A percentile compares a stretch with the other conserved stretches of the same genome.
Evolutionary conservation across 148 eudicot species (phyloP).

Genomic region (Fagopyrum esculentum): DNA sequence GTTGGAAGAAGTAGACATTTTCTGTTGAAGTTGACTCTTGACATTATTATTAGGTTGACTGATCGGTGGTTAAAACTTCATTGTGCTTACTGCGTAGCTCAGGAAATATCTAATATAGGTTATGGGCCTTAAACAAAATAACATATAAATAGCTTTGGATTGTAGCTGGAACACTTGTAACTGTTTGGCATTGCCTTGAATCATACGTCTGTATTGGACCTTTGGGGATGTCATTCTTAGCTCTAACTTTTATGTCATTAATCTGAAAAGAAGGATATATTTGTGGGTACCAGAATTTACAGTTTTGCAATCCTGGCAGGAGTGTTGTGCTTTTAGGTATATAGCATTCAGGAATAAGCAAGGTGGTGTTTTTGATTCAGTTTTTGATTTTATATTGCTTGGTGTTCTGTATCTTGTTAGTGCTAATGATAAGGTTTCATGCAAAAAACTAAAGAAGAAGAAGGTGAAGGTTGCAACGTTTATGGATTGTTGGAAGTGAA

Average conservation of each 20-base stretch:
- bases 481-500: slow-evolving; percentile 83
- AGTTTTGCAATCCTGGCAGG: no score
- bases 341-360: no score
- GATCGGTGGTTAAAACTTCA: not conserved
- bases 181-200: no score
- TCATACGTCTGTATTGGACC: no score
- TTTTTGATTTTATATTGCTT: not conserved
- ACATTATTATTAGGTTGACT: not conserved
- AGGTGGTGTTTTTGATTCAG: not conserved
- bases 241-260: no score
- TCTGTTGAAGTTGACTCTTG: not conserved
- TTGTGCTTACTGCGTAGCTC: not conserved
- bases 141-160: no score
- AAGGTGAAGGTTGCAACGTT: slow-evolving; percentile 96
- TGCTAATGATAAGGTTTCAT: slow-evolving; percentile 89
- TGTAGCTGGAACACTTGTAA: no score
- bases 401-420: slow-evolving; percentile 27
- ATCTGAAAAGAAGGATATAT: not conserved
- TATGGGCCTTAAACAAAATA: not conserved
- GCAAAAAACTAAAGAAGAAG: slow-evolving; percentile 60
- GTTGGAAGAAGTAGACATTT: not conserved
- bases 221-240: no score
- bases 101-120: not conserved
- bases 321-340: no score
- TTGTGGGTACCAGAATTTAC: no score